Base-by-base conservation (phyloP, 2,329 filamentous ascomycete species). In the Tolypocladium pustulatum region DNA sequence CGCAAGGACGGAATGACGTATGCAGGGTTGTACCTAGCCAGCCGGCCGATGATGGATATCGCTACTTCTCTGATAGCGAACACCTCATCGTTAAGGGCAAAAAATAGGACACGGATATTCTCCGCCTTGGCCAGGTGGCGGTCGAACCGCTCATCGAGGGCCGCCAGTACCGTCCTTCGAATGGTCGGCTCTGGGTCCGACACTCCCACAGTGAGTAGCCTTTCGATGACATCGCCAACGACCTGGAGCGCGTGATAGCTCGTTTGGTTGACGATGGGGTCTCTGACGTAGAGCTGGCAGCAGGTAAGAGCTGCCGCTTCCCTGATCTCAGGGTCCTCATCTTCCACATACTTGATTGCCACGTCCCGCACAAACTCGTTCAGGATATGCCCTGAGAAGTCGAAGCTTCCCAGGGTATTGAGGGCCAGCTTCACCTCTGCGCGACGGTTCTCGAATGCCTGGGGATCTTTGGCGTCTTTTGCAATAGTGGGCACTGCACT, bases 361-460 rank as follows among this genome's bases (percentile, higher is more conserved):
- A 99, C 94, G 69, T 99, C 94, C 30, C 94, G 89, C 34, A 99
- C 94, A 65, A 99, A 99, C 71, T 99, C 95, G 67, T 99, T 99
- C 20, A 99, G 77, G 20, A 97, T 89, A 68, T 97, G 91, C 2
- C 90, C 87, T 61, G 82, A 87, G 68, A 99, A 99, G 71, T 99
- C 94, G 67, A 99, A 99, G 69, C 91, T 97, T n/a, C 94, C 95
- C 0, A 99, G 79, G 0, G 95, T 99, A 67, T 96, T 92, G 20
- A 99, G 81, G 4, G 94, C 94, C 57, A 99, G 79, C 63, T 95
- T 95, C 62, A 99, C 90, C 70, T 99, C 93, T 10, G 86, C 80
- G 70, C 95, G 92, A 60, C 88, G 79, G 64, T 85, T 85, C 65
- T 95, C 91, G 62, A 90, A 87, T n/a, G 88, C 87, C 54, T 88